Percentiles rank a stretch among this genome's conserved stretches.
These are phyloP conservation scores for Polyporus arcularius DNA, from an alignment of 768 basidiomycete species.

Conservation along the genomic window DNA sequence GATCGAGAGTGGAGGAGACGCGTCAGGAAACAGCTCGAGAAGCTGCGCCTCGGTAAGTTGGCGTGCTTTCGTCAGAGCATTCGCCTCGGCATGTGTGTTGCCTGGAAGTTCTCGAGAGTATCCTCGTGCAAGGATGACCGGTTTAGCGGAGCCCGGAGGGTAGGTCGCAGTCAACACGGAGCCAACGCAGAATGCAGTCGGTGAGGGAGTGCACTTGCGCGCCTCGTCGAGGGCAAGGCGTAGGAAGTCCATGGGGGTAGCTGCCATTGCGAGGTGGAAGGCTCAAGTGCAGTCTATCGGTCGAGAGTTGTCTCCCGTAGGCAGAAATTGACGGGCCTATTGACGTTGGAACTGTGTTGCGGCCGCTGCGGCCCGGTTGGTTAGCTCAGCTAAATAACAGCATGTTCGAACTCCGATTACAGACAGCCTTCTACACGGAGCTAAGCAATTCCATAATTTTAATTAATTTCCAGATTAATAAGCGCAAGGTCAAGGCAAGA, in stretches of 20 bases:
- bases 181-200: constrained; percentile 90
- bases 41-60: constrained; percentile 43
- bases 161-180: constrained; percentile 59
- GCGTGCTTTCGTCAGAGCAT: constrained; percentile 76
- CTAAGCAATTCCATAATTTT: not conserved
- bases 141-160: constrained; percentile 41
- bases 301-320: not conserved
- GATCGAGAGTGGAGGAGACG: constrained; percentile 39
- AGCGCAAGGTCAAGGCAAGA: not conserved
- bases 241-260: constrained; percentile 42
- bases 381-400: not conserved
- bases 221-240: constrained; percentile 72
- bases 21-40: constrained; percentile 38
- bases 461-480: not conserved
- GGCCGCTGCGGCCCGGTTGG: not conserved
- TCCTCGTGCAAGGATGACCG: constrained; percentile 71
- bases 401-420: constrained; percentile 1
- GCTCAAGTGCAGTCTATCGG: not conserved
- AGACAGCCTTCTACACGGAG: not conserved
- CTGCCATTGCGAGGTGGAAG: constrained; percentile 23
- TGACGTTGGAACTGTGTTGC: not conserved
- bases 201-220: constrained; percentile 62
- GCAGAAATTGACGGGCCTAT: not conserved
- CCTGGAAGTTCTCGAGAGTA: constrained; percentile 90
- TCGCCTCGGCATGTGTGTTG: constrained; percentile 97